These are phyloP conservation scores for Cornus controversa DNA, from an alignment of 148 eudicot species.

Conservation along the genomic window DNA sequence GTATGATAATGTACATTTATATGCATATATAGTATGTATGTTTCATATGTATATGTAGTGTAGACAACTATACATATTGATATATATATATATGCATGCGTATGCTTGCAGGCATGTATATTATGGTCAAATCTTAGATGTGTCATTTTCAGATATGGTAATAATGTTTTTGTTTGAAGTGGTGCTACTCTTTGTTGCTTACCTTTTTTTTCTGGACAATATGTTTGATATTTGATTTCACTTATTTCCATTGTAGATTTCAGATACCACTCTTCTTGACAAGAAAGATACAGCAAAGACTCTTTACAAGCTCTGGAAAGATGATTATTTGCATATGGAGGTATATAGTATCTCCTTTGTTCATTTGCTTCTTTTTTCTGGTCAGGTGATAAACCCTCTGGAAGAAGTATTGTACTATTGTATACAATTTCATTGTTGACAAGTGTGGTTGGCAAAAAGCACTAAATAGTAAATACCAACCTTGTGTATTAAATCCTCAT, in stretches of 20 bases:
- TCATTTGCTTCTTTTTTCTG: background rate
- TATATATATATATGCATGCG: no score
- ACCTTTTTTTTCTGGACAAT: background rate
- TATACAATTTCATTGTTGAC: background rate
- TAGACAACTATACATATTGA: no score
- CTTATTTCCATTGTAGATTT: slow-evolving; percentile 42
- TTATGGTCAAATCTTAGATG: no score
- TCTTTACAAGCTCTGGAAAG: slow-evolving; percentile 77
- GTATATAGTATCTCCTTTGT: slow-evolving; percentile 28
- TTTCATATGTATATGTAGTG: no score
- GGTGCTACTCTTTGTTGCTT: no score
- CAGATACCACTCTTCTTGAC: slow-evolving; percentile 70
- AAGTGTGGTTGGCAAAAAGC: background rate
- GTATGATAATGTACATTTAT: no score
- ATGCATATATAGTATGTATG: no score
- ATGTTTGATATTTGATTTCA: background rate
- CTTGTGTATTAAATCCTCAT: background rate
- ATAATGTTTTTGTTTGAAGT: no score
- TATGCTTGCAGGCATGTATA: no score
- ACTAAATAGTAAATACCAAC: background rate
- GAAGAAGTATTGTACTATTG: background rate
- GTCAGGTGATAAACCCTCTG: background rate
- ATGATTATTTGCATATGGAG: slow-evolving; percentile 79
- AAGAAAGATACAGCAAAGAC: slow-evolving; percentile 72
- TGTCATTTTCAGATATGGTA: no score